Base-by-base conservation (phyloP, 2,329 filamentous ascomycete species). In the Thelonectria discophora region DNA sequence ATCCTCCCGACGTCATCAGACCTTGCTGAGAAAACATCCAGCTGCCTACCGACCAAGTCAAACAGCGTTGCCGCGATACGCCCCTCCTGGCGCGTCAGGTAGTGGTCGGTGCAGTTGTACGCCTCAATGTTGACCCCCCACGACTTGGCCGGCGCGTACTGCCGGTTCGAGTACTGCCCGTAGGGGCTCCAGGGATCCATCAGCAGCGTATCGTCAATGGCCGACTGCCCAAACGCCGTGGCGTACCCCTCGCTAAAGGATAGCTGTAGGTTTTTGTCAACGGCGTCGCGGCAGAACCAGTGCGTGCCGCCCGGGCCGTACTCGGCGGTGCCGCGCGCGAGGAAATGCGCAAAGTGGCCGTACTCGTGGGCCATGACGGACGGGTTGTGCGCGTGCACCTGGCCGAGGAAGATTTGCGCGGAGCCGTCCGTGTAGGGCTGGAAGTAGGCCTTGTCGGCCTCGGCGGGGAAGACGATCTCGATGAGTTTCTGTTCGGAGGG, bases 351-450 rank as follows among this genome's bases (percentile, higher is more conserved):
- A 12, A n/a, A 55, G 20, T 55, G 42, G 8, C 52, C 42, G 20
- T 46, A 39, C 20, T 55, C 52, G 30, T 55, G 52, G 15, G 52
- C 52, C 52, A 55, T 55, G 24, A 55, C 52, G 17, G 52, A 46
- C 32, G 52, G 42, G 32, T 55, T 55, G 40, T 15, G 17, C 11
- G 52, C 42, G 27, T 55, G 27, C 5, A 46, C 13, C 46, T 47
- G 27, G 5, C 40, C 24, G 11, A 47, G 52, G 42, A 45, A 34
- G 24, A 55, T 55, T 32, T 32, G n/a, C 27, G 21, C 27, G 5
- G 34, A 13, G 21, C n/a, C 40, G 21, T 11, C 18, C 11, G 11
- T 20, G 18, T 21, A 11, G 3, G n/a, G 8, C 5, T 24, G 27
- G 17, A 55, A 55, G 30, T 37, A 47, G 5, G 42, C 32, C 5